phyloP scores from a whole-genome alignment of 2,329 filamentous ascomycete species.

The Hypocreales sp. region DNA sequence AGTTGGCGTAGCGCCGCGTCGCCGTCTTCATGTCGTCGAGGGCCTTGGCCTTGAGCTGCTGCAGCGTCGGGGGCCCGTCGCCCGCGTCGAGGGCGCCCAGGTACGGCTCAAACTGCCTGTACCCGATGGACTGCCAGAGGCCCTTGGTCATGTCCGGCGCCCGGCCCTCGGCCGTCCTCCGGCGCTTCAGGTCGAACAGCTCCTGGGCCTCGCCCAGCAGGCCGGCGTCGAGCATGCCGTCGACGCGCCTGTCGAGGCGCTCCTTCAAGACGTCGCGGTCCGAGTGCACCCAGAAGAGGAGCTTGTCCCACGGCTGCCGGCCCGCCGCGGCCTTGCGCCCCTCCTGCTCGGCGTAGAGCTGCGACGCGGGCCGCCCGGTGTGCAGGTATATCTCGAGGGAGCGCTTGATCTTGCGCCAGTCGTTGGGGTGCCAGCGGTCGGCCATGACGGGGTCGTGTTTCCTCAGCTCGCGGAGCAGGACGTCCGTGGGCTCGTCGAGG shows the following conservation, averaged over 20 bases:
- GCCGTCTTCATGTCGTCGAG: conserved; percentile 67
- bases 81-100: conserved; percentile 29
- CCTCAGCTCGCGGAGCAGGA: conserved; percentile 55
- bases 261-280: conserved; percentile 49
- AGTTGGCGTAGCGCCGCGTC: conserved; percentile 75
- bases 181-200: conserved; percentile 25
- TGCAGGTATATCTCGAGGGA: conserved; percentile 82
- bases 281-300: conserved; percentile 82
- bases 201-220: conserved; percentile 32
- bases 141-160: conserved; percentile 59
- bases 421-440: conserved; percentile 83
- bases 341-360: conserved; percentile 71
- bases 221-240: conserved; percentile 58
- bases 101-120: conserved; percentile 76
- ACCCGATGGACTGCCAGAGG: conserved; percentile 95
- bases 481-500: conserved; percentile 52
- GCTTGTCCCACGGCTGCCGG: conserved; percentile 30
- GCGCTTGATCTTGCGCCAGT: conserved; percentile 74
- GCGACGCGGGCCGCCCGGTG: conserved; percentile 67
- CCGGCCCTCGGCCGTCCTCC: conserved; percentile 25
- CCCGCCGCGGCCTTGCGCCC: conserved; percentile 16
- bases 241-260: conserved; percentile 63
- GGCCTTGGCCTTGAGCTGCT: conserved; percentile 38
- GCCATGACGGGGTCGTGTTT: conserved; percentile 86
- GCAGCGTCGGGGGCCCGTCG: conserved; percentile 22